Evolutionary conservation across 2,329 filamentous ascomycete genomes (phyloP).

Genomic region (Leptographium galeiforme): DNA sequence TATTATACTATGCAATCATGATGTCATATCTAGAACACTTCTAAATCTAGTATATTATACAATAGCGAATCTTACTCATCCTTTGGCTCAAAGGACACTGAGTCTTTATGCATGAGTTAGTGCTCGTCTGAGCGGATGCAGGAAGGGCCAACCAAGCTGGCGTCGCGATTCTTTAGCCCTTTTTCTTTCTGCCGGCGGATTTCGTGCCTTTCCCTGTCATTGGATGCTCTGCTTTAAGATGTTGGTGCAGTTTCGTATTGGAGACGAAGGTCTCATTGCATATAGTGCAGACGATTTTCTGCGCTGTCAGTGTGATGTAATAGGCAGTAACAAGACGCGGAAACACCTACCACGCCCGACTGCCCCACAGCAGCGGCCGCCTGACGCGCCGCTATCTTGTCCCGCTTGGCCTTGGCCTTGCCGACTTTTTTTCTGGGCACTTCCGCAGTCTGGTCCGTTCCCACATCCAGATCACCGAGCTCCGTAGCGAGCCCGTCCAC

Average conservation of each 20-base stretch:
- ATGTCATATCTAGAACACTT: too few relatives aligned
- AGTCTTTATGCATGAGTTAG: too few relatives aligned
- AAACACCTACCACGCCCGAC: not conserved
- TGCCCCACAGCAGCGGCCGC: slow-evolving; percentile 4
- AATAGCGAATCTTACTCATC: too few relatives aligned
- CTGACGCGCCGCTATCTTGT: slow-evolving; percentile 10
- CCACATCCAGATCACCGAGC: slow-evolving; percentile 61
- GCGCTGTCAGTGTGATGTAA: not conserved
- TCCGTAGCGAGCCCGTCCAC: slow-evolving; percentile 89
- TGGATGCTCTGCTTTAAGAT: slow-evolving; percentile 7
- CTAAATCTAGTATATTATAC: too few relatives aligned
- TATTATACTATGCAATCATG: too few relatives aligned
- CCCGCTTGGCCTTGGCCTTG: slow-evolving; percentile 13
- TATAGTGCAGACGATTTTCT: slow-evolving; percentile 4
- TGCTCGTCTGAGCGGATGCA: too few relatives aligned
- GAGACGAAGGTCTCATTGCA: slow-evolving; percentile 10
- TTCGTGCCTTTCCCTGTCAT: not conserved
- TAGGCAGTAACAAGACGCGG: not conserved
- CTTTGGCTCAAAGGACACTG: too few relatives aligned
- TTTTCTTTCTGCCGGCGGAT: slow-evolving; percentile 7
- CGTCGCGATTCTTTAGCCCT: not conserved
- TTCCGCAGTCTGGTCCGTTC: slow-evolving; percentile 52
- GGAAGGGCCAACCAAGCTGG: not conserved
- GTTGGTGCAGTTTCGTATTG: slow-evolving; percentile 11
- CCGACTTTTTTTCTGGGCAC: slow-evolving; percentile 35